Evolutionary conservation across 306 rosid genomes (phyloP).

Genomic region (Crataegus laevigata): DNA sequence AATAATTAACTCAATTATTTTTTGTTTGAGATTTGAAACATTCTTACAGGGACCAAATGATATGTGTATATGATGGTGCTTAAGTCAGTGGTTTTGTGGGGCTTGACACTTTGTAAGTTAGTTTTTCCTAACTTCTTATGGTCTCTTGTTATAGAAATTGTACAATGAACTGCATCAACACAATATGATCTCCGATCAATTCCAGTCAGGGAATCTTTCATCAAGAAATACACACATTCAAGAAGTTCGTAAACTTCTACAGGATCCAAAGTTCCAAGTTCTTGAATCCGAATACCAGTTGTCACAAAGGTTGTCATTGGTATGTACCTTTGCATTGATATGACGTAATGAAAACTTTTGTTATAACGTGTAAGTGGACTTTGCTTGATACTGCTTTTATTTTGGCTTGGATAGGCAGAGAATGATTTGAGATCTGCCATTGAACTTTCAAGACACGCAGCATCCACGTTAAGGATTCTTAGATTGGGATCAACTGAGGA

Average conservation of each 20-base stretch:
- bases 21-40: not conserved
- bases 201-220: conserved; percentile 41
- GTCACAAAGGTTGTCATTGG: conserved; percentile 52
- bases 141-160: conserved; percentile 39
- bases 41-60: not conserved
- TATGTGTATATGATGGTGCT: not conserved
- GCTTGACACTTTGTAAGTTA: not conserved
- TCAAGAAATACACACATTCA: conserved; percentile 25
- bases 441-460: conserved; percentile 62
- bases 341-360: not conserved
- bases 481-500: conserved; percentile 56
- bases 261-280: conserved; percentile 54
- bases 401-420: conserved; percentile 50
- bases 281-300: conserved; percentile 64
- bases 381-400: conserved; percentile 26
- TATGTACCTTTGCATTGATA: conserved; percentile 26
- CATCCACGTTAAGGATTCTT: conserved; percentile 51
- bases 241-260: conserved; percentile 51
- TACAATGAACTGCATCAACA: conserved; percentile 32
- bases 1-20: not conserved
- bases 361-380: not conserved
- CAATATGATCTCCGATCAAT: conserved; percentile 24
- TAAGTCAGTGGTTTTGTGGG: not conserved
- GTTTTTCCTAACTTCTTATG: conserved; percentile 3
- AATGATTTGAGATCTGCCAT: conserved; percentile 57